Evolutionary conservation across 2,329 filamentous ascomycete genomes (phyloP), one percentile per base, ranked within the genome.

Genomic region (Leptographium galeiforme): DNA sequence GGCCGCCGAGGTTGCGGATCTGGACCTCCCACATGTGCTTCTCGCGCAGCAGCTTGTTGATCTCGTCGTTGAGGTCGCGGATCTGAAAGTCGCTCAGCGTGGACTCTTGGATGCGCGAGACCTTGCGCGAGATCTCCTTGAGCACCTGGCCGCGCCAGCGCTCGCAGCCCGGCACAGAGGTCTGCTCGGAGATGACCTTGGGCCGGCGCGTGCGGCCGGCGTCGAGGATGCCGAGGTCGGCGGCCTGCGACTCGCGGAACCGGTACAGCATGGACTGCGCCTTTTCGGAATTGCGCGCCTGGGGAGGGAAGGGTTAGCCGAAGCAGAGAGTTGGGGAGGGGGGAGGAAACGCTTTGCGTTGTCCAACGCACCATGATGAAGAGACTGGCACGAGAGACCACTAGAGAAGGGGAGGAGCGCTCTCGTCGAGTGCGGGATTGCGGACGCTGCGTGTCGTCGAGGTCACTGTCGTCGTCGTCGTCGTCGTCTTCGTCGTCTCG

Each of bases 261-360:
- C 93, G 91, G 75, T 96, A 98, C 70, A 98, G 91, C 91, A 98
- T 98, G 48, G 90, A 96, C 76, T 98, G 93, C 64, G 93, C 91
- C 71, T 97, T 98, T 78, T 97, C 91, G 47, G 88, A 91, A 70
- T 97, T 96, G 66, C 91, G 91, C 65, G 91, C 90, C 91, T 89
- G 61, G 30, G 36, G 30, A 30, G 43, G n/a, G 6, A 25, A 32
- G 8, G 16, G 47, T 49, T n/a, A 34, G 45, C 45, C 14, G 14
- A 25, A 13, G 8, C 4, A 11, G 14, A 5, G 7, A 16, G 14
- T 8, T 40, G 14, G 39, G 12, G 6, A 36, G 34, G 34, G 34
- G 6, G 8, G 34, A 2, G 34, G 11, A 11, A 7, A 34, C 6
- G 8, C 34, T 36, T 36, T 36, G 34, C 25, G 25, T 25, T 2